phyloP scores from a whole-genome alignment of 108 stramenopile genomes.

The Discostella stelligeroides region DNA sequence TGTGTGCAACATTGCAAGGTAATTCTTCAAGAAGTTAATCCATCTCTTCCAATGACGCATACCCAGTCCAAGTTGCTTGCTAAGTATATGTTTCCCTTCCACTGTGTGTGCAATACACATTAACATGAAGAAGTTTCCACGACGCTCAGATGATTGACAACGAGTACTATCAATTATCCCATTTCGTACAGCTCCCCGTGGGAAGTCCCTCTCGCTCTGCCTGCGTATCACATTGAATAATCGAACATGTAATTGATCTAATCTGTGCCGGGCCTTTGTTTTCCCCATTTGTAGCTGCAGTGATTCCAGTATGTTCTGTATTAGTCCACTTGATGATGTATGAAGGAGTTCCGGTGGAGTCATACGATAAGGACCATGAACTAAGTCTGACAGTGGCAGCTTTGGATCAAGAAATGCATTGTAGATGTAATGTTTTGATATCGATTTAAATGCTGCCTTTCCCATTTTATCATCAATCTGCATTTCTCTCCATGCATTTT shows the following conservation, averaged over 20 bases:
- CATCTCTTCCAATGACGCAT: too few species aligned
- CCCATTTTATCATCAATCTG: not conserved
- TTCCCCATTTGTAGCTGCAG: not conserved
- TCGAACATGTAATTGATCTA: not conserved
- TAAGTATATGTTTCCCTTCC: too few species aligned
- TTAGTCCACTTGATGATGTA: not conserved
- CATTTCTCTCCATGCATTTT: not conserved
- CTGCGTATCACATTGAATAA: not conserved
- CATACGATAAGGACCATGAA: conserved; percentile 1
- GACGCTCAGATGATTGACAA: conserved; percentile 3
- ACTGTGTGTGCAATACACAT: not conserved
- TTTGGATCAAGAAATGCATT: not conserved
- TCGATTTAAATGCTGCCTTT: not conserved
- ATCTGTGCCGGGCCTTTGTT: not conserved
- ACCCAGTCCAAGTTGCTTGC: too few species aligned
- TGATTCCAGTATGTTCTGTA: not conserved
- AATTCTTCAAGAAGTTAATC: too few species aligned
- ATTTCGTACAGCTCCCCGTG: conserved; percentile 3
- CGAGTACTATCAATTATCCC: not conserved
- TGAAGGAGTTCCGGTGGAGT: not conserved
- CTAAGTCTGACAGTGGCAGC: not conserved
- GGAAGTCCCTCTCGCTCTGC: conserved; percentile 11
- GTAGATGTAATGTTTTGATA: not conserved
- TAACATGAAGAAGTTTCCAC: not conserved
- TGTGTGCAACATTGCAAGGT: too few species aligned